Percentiles rank a stretch among this genome's conserved stretches.
These are phyloP conservation scores for Clathrospora elynae DNA, from an alignment of 2,329 filamentous ascomycete species.

Conservation along the genomic window DNA sequence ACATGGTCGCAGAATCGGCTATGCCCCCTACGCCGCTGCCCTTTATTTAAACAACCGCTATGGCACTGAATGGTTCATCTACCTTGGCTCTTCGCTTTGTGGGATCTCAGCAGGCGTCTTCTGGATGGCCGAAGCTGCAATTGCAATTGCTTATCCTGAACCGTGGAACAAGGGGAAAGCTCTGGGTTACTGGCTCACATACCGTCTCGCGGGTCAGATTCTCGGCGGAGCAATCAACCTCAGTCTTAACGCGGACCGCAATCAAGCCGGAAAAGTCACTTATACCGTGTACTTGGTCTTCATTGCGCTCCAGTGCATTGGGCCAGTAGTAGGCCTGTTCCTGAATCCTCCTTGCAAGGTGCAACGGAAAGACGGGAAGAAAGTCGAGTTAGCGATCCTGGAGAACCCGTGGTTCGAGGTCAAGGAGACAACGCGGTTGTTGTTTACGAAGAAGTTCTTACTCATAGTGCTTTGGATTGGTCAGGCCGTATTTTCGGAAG, in stretches of 20 bases:
- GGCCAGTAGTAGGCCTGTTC: constrained; percentile 67
- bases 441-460: constrained; percentile 66
- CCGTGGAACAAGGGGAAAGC: constrained; percentile 55
- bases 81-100: constrained; percentile 71
- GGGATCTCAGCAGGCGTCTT: constrained; percentile 74
- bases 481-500: constrained; percentile 72
- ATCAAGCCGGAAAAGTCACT: constrained; percentile 67
- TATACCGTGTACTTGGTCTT: constrained; percentile 73
- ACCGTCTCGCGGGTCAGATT: constrained; percentile 67
- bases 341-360: constrained; percentile 66
- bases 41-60: constrained; percentile 73
- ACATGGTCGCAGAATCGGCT: constrained; percentile 59
- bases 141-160: constrained; percentile 74
- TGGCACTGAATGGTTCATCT: constrained; percentile 69
- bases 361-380: constrained; percentile 67
- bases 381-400: constrained; percentile 64
- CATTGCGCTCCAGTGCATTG: constrained; percentile 70
- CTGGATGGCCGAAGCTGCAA: constrained; percentile 76
- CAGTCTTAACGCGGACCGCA: constrained; percentile 64
- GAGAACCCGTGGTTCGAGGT: constrained; percentile 64
- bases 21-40: constrained; percentile 72
- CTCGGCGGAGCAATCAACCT: constrained; percentile 74
- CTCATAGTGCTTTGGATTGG: constrained; percentile 70
- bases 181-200: constrained; percentile 71
- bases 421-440: constrained; percentile 62